Evolutionary conservation across 768 basidiomycete genomes (phyloP).

Genomic region (Psilocybe cyanescens): DNA sequence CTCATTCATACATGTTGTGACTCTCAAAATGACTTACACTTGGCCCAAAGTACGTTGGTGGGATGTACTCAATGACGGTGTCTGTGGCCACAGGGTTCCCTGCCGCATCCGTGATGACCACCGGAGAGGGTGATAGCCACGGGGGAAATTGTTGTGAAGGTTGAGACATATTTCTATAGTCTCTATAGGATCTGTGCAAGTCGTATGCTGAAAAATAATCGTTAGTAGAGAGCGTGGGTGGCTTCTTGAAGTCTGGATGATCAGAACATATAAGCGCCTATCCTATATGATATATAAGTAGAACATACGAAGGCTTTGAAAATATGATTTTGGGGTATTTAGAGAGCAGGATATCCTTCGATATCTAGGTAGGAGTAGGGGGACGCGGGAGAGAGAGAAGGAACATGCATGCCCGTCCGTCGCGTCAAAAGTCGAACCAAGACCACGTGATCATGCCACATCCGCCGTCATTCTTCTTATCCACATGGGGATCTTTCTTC

Average conservation of each 20-base stretch:
- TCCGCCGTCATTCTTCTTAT: too few species aligned
- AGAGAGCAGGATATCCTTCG: slow-evolving; percentile 24
- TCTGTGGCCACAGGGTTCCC: slow-evolving; percentile 60
- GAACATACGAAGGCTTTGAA: slow-evolving; percentile 24
- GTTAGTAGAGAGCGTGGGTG: slow-evolving; percentile 51
- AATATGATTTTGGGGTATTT: slow-evolving; percentile 6
- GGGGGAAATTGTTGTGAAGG: slow-evolving; percentile 72
- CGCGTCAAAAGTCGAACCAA: slow-evolving; percentile 33
- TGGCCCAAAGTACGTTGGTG: slow-evolving; percentile 83
- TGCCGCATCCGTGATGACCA: slow-evolving; percentile 53
- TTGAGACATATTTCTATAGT: slow-evolving; percentile 48
- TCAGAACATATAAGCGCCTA: slow-evolving; percentile 1
- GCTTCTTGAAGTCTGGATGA: slow-evolving; percentile 27
- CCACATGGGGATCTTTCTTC: too few species aligned
- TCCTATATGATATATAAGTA: not conserved
- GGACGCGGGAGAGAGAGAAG: slow-evolving; percentile 24
- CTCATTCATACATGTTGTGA: not conserved
- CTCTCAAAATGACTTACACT: slow-evolving; percentile 56
- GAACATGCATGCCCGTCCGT: slow-evolving; percentile 14
- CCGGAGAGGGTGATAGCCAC: slow-evolving; percentile 67
- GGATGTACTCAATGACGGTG: slow-evolving; percentile 61
- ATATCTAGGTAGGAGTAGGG: slow-evolving; percentile 23
- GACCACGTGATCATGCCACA: slow-evolving; percentile 27
- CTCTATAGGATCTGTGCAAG: slow-evolving; percentile 22
- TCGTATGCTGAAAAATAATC: slow-evolving; percentile 31